Base-by-base conservation (phyloP, 2,329 filamentous ascomycete genomes). In the Ophiostoma sp. region DNA sequence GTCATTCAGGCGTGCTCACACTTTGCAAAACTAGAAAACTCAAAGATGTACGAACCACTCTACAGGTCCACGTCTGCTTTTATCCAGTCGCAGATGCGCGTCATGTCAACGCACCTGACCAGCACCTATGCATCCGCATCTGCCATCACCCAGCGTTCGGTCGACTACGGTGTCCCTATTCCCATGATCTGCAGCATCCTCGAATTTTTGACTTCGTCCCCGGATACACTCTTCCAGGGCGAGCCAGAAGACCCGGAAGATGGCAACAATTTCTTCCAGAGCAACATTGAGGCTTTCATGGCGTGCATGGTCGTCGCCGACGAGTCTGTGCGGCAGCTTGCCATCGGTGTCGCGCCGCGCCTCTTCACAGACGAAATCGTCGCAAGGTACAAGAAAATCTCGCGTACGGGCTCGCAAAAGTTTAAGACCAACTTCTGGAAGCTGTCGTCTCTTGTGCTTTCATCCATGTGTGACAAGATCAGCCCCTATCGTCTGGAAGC, bases 1-100 rank as follows among this genome's bases (percentile, higher is more conserved):
- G 82, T 87, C 35, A 83, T 90, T 31, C 86, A 87, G 76, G 85
- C 84, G 13, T 89, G 87, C 74, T 84, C 85, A 52, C 86, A 89
- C 76, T 88, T 90, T 77, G 86, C 87, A 10, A 81, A 83, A 68
- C 81, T 86, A 71, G 78, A 80, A 4, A 80, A 85, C 72, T 76
- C 82, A 13, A 77, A 81, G 11, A 79, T 81, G 67, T 89, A 87
- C 73, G 78, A 81, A 54, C 81, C 81, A n/a, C 78, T 90, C 3
- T 89, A 88, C 75, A 77, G 80, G 6, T 82, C 82, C 33, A 83
- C 84, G 4, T 82, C 86, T 4, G 83, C 83, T 0, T 89, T 87
- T 71, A 84, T 89, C 76, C 83, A 84, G 72, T 77, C 77, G 20
- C 85, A 87, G 74, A 74, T 90, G 17, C 83, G 86, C 82, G 86